Conservation (phyloP, 1,284 basidiomycete species). For the Coriolopsis trogii region DNA sequence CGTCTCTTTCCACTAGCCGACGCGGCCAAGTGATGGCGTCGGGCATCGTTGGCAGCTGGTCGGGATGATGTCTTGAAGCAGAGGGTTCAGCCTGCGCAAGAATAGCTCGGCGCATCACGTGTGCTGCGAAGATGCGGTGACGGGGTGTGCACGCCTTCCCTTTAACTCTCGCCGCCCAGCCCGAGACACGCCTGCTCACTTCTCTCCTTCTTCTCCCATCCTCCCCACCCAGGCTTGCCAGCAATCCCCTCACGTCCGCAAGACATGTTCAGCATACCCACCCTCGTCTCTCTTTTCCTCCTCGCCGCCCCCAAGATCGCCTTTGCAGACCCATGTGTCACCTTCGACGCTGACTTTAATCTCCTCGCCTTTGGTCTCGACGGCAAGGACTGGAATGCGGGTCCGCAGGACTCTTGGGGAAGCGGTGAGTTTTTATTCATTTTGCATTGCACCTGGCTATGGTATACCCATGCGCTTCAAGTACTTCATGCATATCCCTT, state of each 20-base stretch:
- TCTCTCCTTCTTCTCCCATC: constrained; percentile 6
- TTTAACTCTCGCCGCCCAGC: neutral
- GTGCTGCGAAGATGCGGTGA: neutral
- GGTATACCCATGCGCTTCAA: too few species aligned
- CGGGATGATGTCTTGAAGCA: too few species aligned
- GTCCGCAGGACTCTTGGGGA: constrained; percentile 64
- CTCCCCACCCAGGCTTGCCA: neutral
- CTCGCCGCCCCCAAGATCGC: constrained; percentile 45
- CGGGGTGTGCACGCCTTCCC: neutral
- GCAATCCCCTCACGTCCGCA: constrained; percentile 1
- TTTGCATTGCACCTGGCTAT: too few species aligned
- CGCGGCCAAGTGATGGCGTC: too few species aligned
- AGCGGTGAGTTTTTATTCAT: constrained; percentile 46
- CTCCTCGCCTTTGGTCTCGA: constrained; percentile 73
- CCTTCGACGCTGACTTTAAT: constrained; percentile 73
- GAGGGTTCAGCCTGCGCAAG: neutral
- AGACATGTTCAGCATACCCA: constrained; percentile 44
- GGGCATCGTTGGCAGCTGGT: too few species aligned
- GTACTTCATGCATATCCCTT: too few species aligned
- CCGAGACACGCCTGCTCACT: neutral
- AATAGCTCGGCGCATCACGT: constrained; percentile 6
- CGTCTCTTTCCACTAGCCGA: too few species aligned
- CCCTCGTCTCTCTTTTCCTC: constrained; percentile 61
- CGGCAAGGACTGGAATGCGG: constrained; percentile 76
- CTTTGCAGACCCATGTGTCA: constrained; percentile 58